Base-by-base conservation (phyloP, 2,329 filamentous ascomycete genomes). In the Colletotrichum gloeosporioides region DNA sequence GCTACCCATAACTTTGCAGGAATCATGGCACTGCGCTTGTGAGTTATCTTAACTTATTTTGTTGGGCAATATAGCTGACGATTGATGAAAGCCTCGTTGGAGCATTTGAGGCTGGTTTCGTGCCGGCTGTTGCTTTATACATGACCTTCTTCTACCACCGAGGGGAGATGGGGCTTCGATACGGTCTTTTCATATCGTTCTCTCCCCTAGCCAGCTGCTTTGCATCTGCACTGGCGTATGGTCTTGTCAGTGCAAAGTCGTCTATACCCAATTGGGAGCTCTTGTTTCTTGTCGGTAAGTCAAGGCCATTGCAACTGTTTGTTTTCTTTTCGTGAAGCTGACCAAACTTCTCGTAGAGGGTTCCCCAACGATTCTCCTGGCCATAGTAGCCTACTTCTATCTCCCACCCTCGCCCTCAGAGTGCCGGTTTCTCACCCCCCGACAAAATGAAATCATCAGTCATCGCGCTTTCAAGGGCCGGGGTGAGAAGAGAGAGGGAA, bases 161-260 rank as follows among this genome's bases (percentile, higher is more conserved):
- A 7, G 79, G 84, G 22, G 95, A 96, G 80, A 86, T 96, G 12
- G 95, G 94, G 2, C 89, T 94, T 74, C 88, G 94, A 31, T 93
- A 91, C 18, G 94, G 93, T 12, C 85, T 96, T 8, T 94, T 95
- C 82, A 89, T 96, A 71, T 93, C 92, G 0, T 93, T 83, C 13
- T 92, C 92, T 0, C 92, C 93, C 2, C 85, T 95, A 34, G 93
- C 93, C 13, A 94, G 92, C 76, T 92, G 90, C 1, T 94, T 94
- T 79, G 92, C 93, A 0, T 92, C 93, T 3, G 92, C 91, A 4
- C 85, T 93, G 8, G 92, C 92, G 2, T 93, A 92, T 74, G 91
- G 89, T 6, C 93, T 95, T 81, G 92, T 92, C 10, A 90, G 90
- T 32, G 89, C 90, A 15, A 87, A 88, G 77, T 86, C 87, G 4